These are phyloP conservation scores for Ocimum tenuiflorum DNA, from an alignment of 257 asterid species.

Conservation along the genomic window DNA sequence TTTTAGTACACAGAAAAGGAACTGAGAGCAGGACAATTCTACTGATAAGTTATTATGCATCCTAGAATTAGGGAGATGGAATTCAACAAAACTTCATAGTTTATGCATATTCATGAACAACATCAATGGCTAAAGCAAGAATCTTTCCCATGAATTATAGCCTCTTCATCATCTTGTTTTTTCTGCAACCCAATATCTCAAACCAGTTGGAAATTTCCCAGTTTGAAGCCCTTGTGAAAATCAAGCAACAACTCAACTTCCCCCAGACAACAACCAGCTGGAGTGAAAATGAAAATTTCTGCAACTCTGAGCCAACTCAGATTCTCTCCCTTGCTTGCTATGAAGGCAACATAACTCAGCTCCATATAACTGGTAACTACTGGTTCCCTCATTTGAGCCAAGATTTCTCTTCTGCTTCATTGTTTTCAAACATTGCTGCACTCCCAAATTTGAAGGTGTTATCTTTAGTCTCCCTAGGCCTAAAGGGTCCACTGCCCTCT, in stretches of 20 bases:
- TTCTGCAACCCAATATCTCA: constrained; percentile 34
- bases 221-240: constrained; percentile 39
- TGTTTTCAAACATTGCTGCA: constrained; percentile 46
- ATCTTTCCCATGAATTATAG: background rate
- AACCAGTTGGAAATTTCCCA: constrained; percentile 51
- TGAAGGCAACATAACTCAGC: constrained; percentile 68
- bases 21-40: background rate
- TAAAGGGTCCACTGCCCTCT: constrained; percentile 64
- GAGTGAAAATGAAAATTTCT: constrained; percentile 51
- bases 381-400: constrained; percentile 35
- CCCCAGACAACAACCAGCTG: constrained; percentile 43
- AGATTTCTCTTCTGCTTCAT: constrained; percentile 36
- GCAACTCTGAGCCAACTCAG: constrained; percentile 49
- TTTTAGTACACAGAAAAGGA: background rate
- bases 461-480: constrained; percentile 61
- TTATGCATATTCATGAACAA: background rate
- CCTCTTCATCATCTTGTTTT: constrained; percentile 20
- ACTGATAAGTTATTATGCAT: background rate
- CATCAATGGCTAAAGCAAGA: constrained; percentile 25
- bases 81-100: background rate
- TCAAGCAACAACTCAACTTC: constrained; percentile 56
- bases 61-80: background rate
- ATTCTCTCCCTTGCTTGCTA: constrained; percentile 62
- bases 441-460: constrained; percentile 65
- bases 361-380: constrained; percentile 49